Percentiles rank a stretch among this genome's conserved stretches.
These are phyloP conservation scores for Epicoccum nigrum DNA, from an alignment of 2,329 filamentous ascomycete species.

Conservation along the genomic window DNA sequence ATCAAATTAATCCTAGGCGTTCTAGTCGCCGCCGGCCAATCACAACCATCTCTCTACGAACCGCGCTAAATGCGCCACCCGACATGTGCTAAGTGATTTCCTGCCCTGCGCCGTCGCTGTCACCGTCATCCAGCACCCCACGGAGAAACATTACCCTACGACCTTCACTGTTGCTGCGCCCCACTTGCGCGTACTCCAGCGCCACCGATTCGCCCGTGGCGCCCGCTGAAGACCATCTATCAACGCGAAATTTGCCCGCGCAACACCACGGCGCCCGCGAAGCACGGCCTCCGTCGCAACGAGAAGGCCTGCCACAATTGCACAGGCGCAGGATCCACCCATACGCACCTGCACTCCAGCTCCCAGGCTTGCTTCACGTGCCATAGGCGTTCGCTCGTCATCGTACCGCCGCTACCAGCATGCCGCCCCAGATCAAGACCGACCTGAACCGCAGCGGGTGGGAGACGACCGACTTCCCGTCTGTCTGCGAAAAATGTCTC, in stretches of 20 bases:
- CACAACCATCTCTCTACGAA: conserved; percentile 8
- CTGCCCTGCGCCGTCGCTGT: conserved; percentile 7
- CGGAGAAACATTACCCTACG: conserved; percentile 3
- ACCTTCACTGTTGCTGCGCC: conserved; percentile 9
- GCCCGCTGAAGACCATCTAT: neutral
- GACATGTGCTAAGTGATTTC: neutral
- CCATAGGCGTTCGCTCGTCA: neutral
- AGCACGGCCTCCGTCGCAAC: conserved; percentile 2
- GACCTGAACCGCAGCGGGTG: conserved; percentile 94
- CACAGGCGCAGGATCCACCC: conserved; percentile 4
- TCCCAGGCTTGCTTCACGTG: conserved; percentile 12
- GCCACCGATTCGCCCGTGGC: conserved; percentile 8
- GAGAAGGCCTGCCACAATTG: conserved; percentile 5
- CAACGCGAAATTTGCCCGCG: neutral
- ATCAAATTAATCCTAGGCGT: conserved; percentile 13
- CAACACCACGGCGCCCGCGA: neutral
- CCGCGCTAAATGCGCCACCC: conserved; percentile 12
- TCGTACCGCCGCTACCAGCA: conserved; percentile 43
- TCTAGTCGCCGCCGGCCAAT: conserved; percentile 7
- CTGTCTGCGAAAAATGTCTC: conserved; percentile 88
- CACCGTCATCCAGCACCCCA: conserved; percentile 13
- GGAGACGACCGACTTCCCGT: conserved; percentile 91
- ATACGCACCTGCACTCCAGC: no score
- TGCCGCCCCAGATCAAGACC: conserved; percentile 94
- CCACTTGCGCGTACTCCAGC: conserved; percentile 15